A percentile compares a stretch with the other conserved stretches of the same genome.
Evolutionary conservation across 2,329 filamentous ascomycete species (phyloP).

Genomic region (Calonectria pseudoturangicola): DNA sequence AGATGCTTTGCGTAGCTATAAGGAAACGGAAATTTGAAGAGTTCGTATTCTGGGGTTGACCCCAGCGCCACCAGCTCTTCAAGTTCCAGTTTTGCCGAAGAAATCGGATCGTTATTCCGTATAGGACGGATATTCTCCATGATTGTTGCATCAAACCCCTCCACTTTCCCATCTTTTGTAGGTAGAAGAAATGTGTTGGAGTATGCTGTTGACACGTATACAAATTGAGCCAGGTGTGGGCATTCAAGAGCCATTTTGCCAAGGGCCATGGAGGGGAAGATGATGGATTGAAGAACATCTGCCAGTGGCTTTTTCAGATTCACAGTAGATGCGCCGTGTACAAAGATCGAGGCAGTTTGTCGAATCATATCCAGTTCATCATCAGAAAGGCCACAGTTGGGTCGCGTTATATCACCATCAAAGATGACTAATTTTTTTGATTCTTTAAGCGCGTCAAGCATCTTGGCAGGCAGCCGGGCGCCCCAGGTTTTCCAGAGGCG

Average conservation of each 20-base stretch:
- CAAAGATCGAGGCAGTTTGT: neutral
- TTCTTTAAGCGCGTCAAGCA: neutral
- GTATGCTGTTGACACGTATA: constrained; percentile 8
- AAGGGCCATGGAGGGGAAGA: neutral
- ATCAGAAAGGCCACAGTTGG: neutral
- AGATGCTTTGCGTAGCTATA: constrained; percentile 15
- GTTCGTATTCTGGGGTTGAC: neutral
- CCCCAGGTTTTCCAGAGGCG: neutral
- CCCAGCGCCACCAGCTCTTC: neutral
- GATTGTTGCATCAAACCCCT: neutral
- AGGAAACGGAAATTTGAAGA: neutral
- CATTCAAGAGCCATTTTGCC: constrained; percentile 5
- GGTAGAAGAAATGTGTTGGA: neutral
- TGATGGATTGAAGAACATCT: neutral
- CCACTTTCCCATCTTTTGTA: neutral
- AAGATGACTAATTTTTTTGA: neutral
- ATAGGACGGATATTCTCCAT: neutral
- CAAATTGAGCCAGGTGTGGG: neutral
- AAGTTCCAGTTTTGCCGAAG: neutral
- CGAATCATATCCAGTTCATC: neutral
- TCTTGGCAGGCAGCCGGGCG: neutral
- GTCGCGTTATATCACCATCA: neutral
- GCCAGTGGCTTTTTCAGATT: neutral
- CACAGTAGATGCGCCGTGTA: neutral
- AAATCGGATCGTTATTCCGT: neutral